These are phyloP conservation scores for Mucor circinelloides DNA, from an alignment of 371 early-diverging fungal species.

Conservation along the genomic window DNA sequence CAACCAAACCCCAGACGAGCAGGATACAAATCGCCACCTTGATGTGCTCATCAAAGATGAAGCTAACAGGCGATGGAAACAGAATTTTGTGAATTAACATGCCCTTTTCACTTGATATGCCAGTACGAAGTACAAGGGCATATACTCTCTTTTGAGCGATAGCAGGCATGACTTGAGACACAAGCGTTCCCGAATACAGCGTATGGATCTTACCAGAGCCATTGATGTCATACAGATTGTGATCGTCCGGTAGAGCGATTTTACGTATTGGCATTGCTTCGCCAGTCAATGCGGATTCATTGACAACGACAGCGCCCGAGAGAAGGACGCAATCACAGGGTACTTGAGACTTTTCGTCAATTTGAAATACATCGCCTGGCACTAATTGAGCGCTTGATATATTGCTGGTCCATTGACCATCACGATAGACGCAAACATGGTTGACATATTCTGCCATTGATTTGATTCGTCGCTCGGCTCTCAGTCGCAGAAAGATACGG, in stretches of 20 bases:
- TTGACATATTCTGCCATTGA: slow-evolving; percentile 58
- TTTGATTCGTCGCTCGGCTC: slow-evolving; percentile 64
- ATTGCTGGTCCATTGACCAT: slow-evolving; percentile 54
- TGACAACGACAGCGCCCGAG: slow-evolving; percentile 72
- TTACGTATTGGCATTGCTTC: slow-evolving; percentile 89
- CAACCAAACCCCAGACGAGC: slow-evolving; percentile 60
- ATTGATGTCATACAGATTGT: slow-evolving; percentile 26
- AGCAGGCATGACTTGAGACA: slow-evolving; percentile 45
- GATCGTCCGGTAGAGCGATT: slow-evolving; percentile 60
- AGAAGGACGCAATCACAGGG: slow-evolving; percentile 72
- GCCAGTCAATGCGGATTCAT: slow-evolving; percentile 85
- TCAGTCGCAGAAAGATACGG: slow-evolving; percentile 60
- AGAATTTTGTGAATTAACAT: slow-evolving; percentile 76
- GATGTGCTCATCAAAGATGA: slow-evolving; percentile 74
- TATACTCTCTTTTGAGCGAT: slow-evolving; percentile 12
- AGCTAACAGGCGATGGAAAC: slow-evolving; percentile 63
- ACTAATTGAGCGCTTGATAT: slow-evolving; percentile 57
- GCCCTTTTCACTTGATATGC: slow-evolving; percentile 78
- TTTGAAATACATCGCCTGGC: slow-evolving; percentile 64
- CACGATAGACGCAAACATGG: slow-evolving; percentile 49
- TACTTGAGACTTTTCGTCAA: slow-evolving; percentile 34
- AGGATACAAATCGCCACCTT: slow-evolving; percentile 66
- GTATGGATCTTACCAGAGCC: slow-evolving; percentile 53
- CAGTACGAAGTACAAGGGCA: slow-evolving; percentile 71
- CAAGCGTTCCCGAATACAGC: slow-evolving; percentile 66